Evolutionary conservation across 1,284 basidiomycete species (phyloP).

Genomic region (Gymnopus androsaceus): DNA sequence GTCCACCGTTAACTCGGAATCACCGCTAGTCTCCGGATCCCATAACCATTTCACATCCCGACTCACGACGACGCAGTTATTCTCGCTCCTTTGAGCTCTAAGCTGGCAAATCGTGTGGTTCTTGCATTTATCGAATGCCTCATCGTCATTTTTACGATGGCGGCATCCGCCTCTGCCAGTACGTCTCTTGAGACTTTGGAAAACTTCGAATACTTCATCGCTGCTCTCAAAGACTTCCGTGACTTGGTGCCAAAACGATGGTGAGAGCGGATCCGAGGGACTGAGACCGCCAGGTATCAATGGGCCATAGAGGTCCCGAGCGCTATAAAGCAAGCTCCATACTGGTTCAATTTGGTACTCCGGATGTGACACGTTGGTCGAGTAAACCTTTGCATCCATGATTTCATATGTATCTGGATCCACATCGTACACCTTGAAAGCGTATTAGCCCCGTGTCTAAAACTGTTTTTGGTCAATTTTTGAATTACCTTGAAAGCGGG

Average conservation of each 20-base stretch:
- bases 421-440: constrained; percentile 54
- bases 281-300: constrained; percentile 25
- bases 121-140: constrained; percentile 40
- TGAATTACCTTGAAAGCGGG: too few relatives aligned
- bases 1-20: not conserved
- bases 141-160: constrained; percentile 13
- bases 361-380: constrained; percentile 39
- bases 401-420: constrained; percentile 56
- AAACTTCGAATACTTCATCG: constrained; percentile 48
- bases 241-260: constrained; percentile 62
- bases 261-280: constrained; percentile 33
- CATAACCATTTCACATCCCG: not conserved
- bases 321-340: constrained; percentile 61
- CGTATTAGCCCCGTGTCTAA: too few relatives aligned
- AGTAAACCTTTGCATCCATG: constrained; percentile 49
- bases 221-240: constrained; percentile 56
- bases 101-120: constrained; percentile 47
- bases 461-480: too few relatives aligned
- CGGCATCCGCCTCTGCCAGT: constrained; percentile 39
- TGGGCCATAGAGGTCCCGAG: constrained; percentile 50
- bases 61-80: constrained; percentile 43
- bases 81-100: constrained; percentile 47
- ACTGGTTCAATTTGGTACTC: constrained; percentile 40
- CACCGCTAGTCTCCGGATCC: not conserved
- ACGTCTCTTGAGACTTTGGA: constrained; percentile 42